Evolutionary conservation across 2,329 filamentous ascomycete species (phyloP), one percentile per base, ranked within the genome.

Genomic region (Camillea tinctor): DNA sequence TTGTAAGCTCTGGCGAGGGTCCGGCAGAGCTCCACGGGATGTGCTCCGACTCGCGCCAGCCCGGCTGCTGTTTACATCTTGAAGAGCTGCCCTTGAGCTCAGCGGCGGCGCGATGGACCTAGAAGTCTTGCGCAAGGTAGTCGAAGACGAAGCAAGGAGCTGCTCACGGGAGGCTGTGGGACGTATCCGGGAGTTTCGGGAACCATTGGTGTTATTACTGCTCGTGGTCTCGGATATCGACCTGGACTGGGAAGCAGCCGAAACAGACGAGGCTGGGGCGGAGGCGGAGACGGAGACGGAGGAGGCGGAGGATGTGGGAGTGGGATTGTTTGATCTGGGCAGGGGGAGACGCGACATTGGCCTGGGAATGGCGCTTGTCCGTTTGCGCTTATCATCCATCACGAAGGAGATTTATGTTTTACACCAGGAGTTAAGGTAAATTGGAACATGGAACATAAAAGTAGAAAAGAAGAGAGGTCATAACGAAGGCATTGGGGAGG

Each of bases 311-410:
- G 62, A 58, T 11, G 59, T 64, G 20, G 66, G 65, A 26, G 59
- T 64, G 20, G 66, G 65, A 26, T 68, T 60, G 61, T 21, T 63
- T 11, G 71, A 69, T 56, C 72, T 68, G 58, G 71, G 71, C 51
- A 72, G 52, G 36, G 72, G 71, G 20, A 74, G 68, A 62, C 72
- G 72, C 44, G 72, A 74, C 24, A 67, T 65, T 7, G 71, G 71
- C 58, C 70, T 68, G 9, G 71, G 72, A 52, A 73, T 65, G 55
- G 64, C 63, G 54, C 69, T 73, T 17, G 60, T 56, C 55, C 64
- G 64, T 40, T 63, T 36, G 44, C 66, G 65, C 61, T 65, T 69
- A 52, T 70, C 68, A 20, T 72, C 69, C 71, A 72, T 72, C 36
- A 63, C 63, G 60, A 63, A 58, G 11, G 4, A 19, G 36, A 15